These are phyloP conservation scores for Arthrobotrys iridis DNA, from an alignment of 2,329 filamentous ascomycete genomes.

Conservation along the genomic window DNA sequence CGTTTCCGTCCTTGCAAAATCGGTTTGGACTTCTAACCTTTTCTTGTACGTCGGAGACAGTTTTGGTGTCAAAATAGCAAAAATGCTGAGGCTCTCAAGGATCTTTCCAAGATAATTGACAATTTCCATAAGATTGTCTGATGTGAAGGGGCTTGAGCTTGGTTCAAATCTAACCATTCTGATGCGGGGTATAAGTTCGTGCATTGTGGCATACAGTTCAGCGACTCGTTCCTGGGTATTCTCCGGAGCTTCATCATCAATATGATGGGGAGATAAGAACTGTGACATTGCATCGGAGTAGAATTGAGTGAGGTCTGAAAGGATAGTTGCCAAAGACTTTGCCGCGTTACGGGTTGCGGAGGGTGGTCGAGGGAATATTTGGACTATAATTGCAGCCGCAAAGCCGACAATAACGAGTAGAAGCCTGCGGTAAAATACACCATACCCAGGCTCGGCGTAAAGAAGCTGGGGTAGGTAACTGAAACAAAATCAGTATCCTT, in stretches of 20 bases:
- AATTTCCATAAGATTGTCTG: slow-evolving; percentile 59
- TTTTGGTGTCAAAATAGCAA: slow-evolving; percentile 60
- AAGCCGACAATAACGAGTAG: slow-evolving; percentile 65
- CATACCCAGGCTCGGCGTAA: slow-evolving; percentile 61
- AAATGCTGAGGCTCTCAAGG: slow-evolving; percentile 59
- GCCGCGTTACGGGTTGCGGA: slow-evolving; percentile 64
- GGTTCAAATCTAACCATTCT: slow-evolving; percentile 61
- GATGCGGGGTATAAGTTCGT: slow-evolving; percentile 60
- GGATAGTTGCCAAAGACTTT: slow-evolving; percentile 63
- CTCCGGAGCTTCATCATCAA: slow-evolving; percentile 54
- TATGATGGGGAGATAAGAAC: slow-evolving; percentile 63
- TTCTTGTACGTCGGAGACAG: slow-evolving; percentile 62
- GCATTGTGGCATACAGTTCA: slow-evolving; percentile 57
- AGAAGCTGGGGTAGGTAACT: slow-evolving; percentile 37
- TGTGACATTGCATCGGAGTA: slow-evolving; percentile 63
- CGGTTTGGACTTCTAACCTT: slow-evolving; percentile 61
- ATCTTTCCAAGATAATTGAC: slow-evolving; percentile 60
- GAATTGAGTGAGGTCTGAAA: slow-evolving; percentile 64
- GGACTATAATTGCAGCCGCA: slow-evolving; percentile 63
- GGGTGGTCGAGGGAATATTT: slow-evolving; percentile 65
- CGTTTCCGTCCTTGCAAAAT: slow-evolving; percentile 63
- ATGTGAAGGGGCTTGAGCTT: slow-evolving; percentile 62
- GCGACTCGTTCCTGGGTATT: slow-evolving; percentile 59
- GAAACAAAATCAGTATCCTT: not conserved
- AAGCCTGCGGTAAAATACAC: slow-evolving; percentile 65